Evolutionary conservation across 108 stramenopile genomes (phyloP).

Genomic region (Fragilariopsis cylindrus): DNA sequence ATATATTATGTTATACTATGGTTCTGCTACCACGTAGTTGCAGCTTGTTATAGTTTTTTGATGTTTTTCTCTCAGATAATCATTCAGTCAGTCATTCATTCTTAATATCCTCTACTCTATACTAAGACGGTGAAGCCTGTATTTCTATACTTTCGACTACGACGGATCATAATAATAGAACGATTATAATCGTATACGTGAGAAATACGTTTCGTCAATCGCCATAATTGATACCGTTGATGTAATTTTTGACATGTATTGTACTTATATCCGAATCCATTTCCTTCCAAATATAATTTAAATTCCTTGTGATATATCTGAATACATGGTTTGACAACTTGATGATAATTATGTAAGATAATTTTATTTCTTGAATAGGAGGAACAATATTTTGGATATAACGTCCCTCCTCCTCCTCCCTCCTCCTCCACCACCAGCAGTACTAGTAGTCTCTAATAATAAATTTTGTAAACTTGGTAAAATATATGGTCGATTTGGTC

Average conservation of each 20-base stretch:
- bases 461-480: background rate
- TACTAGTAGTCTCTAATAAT: background rate
- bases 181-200: background rate
- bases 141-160: too few species aligned
- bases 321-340: conserved; percentile 2
- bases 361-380: background rate
- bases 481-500: background rate
- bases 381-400: background rate
- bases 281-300: background rate
- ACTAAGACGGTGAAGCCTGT: too few species aligned
- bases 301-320: background rate
- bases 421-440: background rate
- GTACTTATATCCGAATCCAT: background rate
- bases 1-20: too few species aligned
- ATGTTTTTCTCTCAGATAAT: too few species aligned
- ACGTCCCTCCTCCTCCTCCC: background rate
- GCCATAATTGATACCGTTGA: background rate
- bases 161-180: too few species aligned
- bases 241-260: background rate
- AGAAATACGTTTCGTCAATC: background rate
- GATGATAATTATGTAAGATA: background rate
- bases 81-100: too few species aligned
- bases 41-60: too few species aligned
- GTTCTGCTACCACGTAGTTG: too few species aligned
- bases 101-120: too few species aligned